A percentile compares a stretch with the other conserved stretches of the same genome.
phyloP scores from a whole-genome alignment of 2,329 filamentous ascomycete species.

The Hirsutella thompsonii region DNA sequence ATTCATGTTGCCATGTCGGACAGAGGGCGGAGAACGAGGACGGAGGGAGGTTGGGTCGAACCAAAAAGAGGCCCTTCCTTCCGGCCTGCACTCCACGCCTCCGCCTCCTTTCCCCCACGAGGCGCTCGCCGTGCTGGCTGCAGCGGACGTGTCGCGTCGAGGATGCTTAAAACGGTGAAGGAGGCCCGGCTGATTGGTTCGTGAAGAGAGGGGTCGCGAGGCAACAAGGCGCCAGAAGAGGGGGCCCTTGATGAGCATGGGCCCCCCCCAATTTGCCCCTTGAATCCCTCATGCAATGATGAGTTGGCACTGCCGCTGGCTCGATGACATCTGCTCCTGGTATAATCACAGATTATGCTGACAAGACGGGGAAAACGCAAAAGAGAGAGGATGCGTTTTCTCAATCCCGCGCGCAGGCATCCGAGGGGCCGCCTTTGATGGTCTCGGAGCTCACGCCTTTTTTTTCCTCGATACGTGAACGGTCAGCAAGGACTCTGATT shows the following conservation, averaged over 20 bases:
- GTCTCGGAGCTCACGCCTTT: too few species aligned
- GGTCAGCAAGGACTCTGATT: too few species aligned
- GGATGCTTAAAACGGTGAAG: slow-evolving; percentile 9
- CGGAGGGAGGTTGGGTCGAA: neutral
- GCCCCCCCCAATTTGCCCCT: slow-evolving; percentile 9
- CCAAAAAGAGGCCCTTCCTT: neutral
- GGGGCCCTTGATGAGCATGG: too few species aligned
- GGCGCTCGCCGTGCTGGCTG: neutral
- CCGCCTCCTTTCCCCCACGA: too few species aligned
- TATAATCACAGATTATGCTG: neutral
- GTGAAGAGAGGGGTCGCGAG: slow-evolving; percentile 4
- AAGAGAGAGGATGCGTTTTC: neutral
- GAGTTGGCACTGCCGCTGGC: slow-evolving; percentile 53
- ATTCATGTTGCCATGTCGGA: too few species aligned
- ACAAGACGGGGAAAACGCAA: neutral
- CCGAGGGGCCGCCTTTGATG: neutral
- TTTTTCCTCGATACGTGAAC: too few species aligned
- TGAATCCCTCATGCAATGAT: slow-evolving; percentile 54
- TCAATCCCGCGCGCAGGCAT: too few species aligned
- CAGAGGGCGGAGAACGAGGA: too few species aligned
- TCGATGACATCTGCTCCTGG: neutral
- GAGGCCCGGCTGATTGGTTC: slow-evolving; percentile 11
- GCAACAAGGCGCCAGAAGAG: slow-evolving; percentile 3
- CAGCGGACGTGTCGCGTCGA: neutral
- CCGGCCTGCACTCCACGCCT: too few species aligned